A percentile compares a stretch with the other conserved stretches of the same genome.
Evolutionary conservation across 352 stramenopile species (phyloP).

Genomic region (Pythium chondricola): DNA sequence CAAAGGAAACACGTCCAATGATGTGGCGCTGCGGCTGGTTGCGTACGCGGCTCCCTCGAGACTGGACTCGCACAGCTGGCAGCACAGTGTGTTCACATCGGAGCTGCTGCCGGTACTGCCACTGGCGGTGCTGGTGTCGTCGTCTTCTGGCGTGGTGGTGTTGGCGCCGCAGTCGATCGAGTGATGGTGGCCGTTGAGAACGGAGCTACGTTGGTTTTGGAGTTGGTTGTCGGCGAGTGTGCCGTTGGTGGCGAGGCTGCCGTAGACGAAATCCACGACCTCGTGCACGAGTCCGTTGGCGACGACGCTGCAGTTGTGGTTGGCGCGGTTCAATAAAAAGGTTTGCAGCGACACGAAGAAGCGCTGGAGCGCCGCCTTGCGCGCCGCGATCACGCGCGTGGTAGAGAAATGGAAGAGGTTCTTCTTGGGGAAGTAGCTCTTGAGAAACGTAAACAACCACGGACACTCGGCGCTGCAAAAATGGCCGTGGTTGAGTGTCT

Average conservation of each 20-base stretch:
- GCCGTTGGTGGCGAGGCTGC: slow-evolving; percentile 34
- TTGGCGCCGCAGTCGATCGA: slow-evolving; percentile 12
- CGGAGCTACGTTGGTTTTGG: slow-evolving; percentile 1
- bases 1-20: not conserved
- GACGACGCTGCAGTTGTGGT: slow-evolving; percentile 49
- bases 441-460: slow-evolving; percentile 67
- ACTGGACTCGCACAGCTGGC: slow-evolving; percentile 33
- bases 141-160: slow-evolving; percentile 20
- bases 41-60: slow-evolving; percentile 39
- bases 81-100: slow-evolving; percentile 14
- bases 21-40: slow-evolving; percentile 14
- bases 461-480: slow-evolving; percentile 69
- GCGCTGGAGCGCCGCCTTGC: slow-evolving; percentile 43
- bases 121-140: slow-evolving; percentile 22
- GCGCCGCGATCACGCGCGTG: slow-evolving; percentile 31
- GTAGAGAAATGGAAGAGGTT: slow-evolving; percentile 46
- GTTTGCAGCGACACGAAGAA: slow-evolving; percentile 56
- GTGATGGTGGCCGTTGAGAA: slow-evolving; percentile 4
- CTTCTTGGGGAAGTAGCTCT: slow-evolving; percentile 76
- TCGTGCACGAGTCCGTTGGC: slow-evolving; percentile 25
- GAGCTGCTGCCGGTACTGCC: slow-evolving; percentile 18
- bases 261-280: slow-evolving; percentile 60
- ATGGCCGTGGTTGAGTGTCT: slow-evolving; percentile 56
- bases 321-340: slow-evolving; percentile 51
- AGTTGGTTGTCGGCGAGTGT: slow-evolving; percentile 4